A percentile compares a stretch with the other conserved stretches of the same genome.
These are phyloP conservation scores for Fusarium udum DNA, from an alignment of 2,329 filamentous ascomycete species.

Conservation along the genomic window DNA sequence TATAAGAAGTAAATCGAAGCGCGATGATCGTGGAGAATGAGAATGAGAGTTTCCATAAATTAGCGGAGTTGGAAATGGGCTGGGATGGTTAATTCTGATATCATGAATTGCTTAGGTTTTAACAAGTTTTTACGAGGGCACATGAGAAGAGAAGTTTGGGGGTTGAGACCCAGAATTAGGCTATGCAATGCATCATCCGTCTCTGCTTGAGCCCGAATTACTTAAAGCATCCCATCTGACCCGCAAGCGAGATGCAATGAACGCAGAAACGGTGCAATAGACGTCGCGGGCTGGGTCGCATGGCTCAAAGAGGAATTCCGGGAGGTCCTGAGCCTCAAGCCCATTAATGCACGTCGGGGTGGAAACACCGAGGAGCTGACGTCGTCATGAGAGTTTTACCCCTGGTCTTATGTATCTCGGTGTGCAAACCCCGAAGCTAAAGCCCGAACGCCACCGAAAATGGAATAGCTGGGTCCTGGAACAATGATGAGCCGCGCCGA, in stretches of 20 bases:
- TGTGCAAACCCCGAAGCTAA: neutral
- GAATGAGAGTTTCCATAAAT: slow-evolving; percentile 23
- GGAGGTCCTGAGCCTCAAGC: slow-evolving; percentile 27
- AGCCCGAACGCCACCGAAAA: neutral
- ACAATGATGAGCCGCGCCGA: neutral
- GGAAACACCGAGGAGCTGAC: neutral
- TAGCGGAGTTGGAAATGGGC: slow-evolving; percentile 26
- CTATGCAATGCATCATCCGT: slow-evolving; percentile 15
- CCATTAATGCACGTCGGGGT: slow-evolving; percentile 4
- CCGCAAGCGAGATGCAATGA: slow-evolving; percentile 1
- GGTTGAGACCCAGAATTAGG: slow-evolving; percentile 19
- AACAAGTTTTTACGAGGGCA: slow-evolving; percentile 9
- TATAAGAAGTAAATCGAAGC: slow-evolving; percentile 15
- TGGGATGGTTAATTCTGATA: slow-evolving; percentile 11
- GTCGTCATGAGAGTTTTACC: slow-evolving; percentile 4
- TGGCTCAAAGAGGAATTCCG: slow-evolving; percentile 21
- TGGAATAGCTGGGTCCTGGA: neutral
- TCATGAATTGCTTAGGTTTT: slow-evolving; percentile 11
- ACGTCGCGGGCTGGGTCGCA: slow-evolving; percentile 6
- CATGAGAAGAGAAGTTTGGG: slow-evolving; percentile 3
- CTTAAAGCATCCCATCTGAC: slow-evolving; percentile 1
- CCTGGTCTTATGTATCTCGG: slow-evolving; percentile 18
- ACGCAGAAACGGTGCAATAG: slow-evolving; percentile 9
- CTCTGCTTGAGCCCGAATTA: neutral
- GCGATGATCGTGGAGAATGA: slow-evolving; percentile 18